Evolutionary conservation across 1,284 basidiomycete genomes (phyloP).

Genomic region (Boletus mariae): DNA sequence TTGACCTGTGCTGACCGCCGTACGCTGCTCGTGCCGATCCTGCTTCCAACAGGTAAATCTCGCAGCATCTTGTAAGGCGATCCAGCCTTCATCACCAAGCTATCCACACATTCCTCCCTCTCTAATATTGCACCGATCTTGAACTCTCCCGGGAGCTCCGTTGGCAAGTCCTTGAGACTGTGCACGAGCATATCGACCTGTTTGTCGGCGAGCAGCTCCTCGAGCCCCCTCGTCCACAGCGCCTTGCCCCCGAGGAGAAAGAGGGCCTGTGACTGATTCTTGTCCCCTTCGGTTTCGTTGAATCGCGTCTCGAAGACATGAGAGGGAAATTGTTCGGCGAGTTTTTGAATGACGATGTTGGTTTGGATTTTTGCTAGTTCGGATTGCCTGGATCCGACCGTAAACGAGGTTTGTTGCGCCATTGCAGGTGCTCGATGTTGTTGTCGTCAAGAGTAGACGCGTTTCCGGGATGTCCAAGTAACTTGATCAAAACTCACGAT

Average conservation of each 20-base stretch:
- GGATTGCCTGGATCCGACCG: slow-evolving; percentile 81
- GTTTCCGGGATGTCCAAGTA: neutral
- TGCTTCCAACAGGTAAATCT: slow-evolving; percentile 85
- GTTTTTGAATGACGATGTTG: slow-evolving; percentile 61
- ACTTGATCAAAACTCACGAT: neutral
- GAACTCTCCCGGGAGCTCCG: slow-evolving; percentile 79
- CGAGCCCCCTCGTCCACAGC: slow-evolving; percentile 94
- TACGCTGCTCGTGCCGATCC: slow-evolving; percentile 94
- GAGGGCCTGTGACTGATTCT: slow-evolving; percentile 81
- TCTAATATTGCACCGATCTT: slow-evolving; percentile 84
- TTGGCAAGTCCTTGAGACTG: slow-evolving; percentile 88
- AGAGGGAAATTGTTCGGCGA: slow-evolving; percentile 47
- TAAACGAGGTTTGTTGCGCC: slow-evolving; percentile 39
- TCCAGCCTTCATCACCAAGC: slow-evolving; percentile 82
- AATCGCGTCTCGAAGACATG: slow-evolving; percentile 69
- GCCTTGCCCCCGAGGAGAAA: slow-evolving; percentile 83
- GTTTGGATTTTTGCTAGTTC: slow-evolving; percentile 88
- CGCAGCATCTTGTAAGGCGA: slow-evolving; percentile 72
- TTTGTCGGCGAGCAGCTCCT: slow-evolving; percentile 71
- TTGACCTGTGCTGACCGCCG: slow-evolving; percentile 89
- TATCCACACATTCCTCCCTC: slow-evolving; percentile 89
- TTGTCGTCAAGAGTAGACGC: neutral
- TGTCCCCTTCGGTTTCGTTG: slow-evolving; percentile 91
- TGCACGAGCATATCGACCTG: slow-evolving; percentile 77
- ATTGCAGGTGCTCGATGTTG: slow-evolving; percentile 6